Conservation (phyloP, 176 grass and related monocot species). For the Panicum miliaceum region DNA sequence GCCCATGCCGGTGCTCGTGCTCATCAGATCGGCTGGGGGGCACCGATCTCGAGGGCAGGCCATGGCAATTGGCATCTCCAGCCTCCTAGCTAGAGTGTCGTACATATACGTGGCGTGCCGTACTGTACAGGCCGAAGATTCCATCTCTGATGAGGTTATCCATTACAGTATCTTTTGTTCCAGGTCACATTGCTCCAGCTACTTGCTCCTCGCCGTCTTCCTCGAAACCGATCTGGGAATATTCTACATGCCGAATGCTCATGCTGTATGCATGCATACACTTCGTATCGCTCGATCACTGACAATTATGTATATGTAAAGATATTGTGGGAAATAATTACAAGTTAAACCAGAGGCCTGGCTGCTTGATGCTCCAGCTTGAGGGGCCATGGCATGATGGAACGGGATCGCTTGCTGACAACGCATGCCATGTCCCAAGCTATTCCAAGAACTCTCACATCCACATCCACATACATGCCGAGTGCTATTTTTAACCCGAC, state of each 20-base stretch:
- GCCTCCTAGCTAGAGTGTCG: not conserved
- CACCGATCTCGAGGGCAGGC: constrained; percentile 2
- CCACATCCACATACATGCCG: not conserved
- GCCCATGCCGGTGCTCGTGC: constrained; percentile 26
- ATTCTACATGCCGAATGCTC: not conserved
- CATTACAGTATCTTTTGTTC: not conserved
- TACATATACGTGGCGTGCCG: constrained; percentile 29
- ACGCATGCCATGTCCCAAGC: not conserved
- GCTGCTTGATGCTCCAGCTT: constrained; percentile 1
- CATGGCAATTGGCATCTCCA: constrained; percentile 5
- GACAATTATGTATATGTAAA: not conserved
- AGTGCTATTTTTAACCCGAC: not conserved
- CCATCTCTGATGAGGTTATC: constrained; percentile 26
- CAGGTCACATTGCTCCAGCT: not conserved
- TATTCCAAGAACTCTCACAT: not conserved
- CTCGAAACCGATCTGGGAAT: constrained; percentile 23
- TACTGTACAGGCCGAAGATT: constrained; percentile 44
- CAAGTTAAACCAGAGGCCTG: not conserved
- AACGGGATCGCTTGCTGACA: constrained; percentile 13
- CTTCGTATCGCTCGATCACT: not conserved
- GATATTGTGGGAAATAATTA: not conserved
- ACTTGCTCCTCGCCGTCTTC: constrained; percentile 37
- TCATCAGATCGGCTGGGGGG: not conserved
- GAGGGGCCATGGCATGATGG: constrained; percentile 14
- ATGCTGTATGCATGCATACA: not conserved